Evolutionary conservation across 2,329 filamentous ascomycete genomes (phyloP), one percentile per base, ranked within the genome.

Genomic region (Aspergillus piperis): DNA sequence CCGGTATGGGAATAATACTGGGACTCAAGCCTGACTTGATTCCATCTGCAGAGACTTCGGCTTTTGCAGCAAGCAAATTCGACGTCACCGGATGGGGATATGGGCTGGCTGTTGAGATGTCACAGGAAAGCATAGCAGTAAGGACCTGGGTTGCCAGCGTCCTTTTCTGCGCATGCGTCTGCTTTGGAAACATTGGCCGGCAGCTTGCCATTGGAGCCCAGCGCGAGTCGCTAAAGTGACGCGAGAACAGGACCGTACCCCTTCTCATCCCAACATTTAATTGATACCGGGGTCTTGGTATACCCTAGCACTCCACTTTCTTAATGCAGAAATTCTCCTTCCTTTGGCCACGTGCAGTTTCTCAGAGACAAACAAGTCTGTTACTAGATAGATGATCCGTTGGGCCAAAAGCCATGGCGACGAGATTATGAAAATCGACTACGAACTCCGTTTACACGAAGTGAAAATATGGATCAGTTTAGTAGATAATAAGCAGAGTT

Each of bases 151-250:
- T 96, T 71, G 83, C 94, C 23, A 96, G 92, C 71, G 92, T 98
- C 25, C 78, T 99, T 54, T 99, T 97, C 74, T 97, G 95, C 77
- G 96, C 91, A 71, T 92, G 91, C 68, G 86, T 98, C 8, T 97
- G 93, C 77, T 97, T 99, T 81, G 95, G 95, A 10, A 98, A 96
- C 72, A 92, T 99, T 71, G 95, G 95, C 11, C 83, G 95, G 64
- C 84, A 91, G 63, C 78, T 98, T 65, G 88, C 88, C n/a, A 77
- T 86, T 64, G 82, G 71, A 54, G 68, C n/a, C 23, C 41, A 57
- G 58, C 68, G 61, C 60, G 60, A 70, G 55, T 60, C 59, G 23
- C 39, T 67, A 54, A 51, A 64, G 30, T 70, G 50, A 56, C 25
- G 41, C 13, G 17, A 15, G 27, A 19, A 23, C 23, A 6, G n/a